These are phyloP conservation scores for Rhodamnia argentea DNA, from an alignment of 345 rosid genomes.

Conservation along the genomic window DNA sequence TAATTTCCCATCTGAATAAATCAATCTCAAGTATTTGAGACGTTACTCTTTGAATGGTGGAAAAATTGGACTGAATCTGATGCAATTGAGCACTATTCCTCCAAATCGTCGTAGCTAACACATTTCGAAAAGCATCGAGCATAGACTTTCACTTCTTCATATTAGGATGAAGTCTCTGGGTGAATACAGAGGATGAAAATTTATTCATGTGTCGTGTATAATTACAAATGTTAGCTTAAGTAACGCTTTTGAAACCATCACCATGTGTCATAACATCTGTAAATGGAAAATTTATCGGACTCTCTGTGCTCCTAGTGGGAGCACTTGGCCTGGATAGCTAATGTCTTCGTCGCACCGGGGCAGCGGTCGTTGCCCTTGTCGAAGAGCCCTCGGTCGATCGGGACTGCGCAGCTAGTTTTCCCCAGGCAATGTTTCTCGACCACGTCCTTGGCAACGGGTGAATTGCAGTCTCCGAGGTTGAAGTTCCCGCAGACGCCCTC, in stretches of 20 bases:
- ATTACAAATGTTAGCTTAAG: not conserved
- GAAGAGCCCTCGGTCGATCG: constrained; percentile 28
- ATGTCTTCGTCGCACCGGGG: constrained; percentile 27
- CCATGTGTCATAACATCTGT: not conserved
- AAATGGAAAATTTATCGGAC: not conserved
- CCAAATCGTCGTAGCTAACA: not conserved
- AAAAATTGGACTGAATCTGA: not conserved
- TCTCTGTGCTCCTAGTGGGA: not conserved
- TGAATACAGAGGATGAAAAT: not conserved
- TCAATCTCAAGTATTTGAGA: not conserved
- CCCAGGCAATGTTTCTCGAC: constrained; percentile 65
- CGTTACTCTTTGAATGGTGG: not conserved
- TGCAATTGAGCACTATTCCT: not conserved
- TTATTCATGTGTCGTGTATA: not conserved
- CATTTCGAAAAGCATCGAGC: not conserved
- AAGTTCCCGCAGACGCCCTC: constrained; percentile 55
- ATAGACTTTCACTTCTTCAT: not conserved
- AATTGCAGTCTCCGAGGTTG: constrained; percentile 41
- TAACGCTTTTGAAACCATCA: not conserved
- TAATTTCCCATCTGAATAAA: not conserved
- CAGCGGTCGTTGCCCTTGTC: constrained; percentile 30
- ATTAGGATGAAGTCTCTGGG: not conserved
- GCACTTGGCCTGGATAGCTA: constrained; percentile 71
- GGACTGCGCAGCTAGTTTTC: constrained; percentile 39
- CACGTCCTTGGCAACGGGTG: constrained; percentile 44